A percentile compares a stretch with the other conserved stretches of the same genome.
Conservation (phyloP, 805 yeast species). For the Yarrowia sp. region DNA sequence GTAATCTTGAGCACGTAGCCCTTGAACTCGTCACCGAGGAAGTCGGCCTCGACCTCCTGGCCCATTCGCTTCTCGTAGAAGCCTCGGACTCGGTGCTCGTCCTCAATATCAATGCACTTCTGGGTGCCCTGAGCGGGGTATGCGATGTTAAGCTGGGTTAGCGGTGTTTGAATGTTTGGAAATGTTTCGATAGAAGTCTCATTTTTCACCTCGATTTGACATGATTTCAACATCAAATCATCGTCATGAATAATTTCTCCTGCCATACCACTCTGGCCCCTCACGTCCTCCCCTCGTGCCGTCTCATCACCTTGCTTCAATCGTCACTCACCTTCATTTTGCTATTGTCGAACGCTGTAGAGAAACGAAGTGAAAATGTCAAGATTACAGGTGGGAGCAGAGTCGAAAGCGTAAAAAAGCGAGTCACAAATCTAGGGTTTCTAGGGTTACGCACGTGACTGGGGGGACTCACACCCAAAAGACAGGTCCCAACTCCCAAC, state of each 20-base stretch:
- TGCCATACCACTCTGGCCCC: neutral
- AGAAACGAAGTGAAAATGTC: conserved; percentile 39
- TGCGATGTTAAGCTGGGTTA: conserved; percentile 89
- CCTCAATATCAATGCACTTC: conserved; percentile 96
- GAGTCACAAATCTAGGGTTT: conserved; percentile 34
- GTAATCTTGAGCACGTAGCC: conserved; percentile 98
- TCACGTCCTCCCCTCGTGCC: neutral
- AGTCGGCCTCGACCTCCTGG: conserved; percentile 99
- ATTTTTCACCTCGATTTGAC: no score
- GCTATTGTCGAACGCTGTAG: conserved; percentile 39
- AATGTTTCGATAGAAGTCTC: no score
- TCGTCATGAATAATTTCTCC: neutral
- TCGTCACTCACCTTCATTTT: conserved; percentile 38
- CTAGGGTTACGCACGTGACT: conserved; percentile 31
- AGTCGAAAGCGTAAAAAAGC: conserved; percentile 37
- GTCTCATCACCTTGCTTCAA: neutral
- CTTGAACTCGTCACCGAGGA: conserved; percentile 98
- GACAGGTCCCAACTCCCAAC: conserved; percentile 16
- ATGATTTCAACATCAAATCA: no score
- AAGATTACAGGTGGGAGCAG: conserved; percentile 39
- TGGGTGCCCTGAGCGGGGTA: conserved; percentile 99
- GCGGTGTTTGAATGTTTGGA: no score
- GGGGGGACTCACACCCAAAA: neutral
- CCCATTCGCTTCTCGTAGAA: conserved; percentile 99
- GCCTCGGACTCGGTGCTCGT: conserved; percentile 97